Evolutionary conservation across 805 yeast genomes (phyloP), one percentile per base, ranked within the genome.

Genomic region (Yarrowia sp.): DNA sequence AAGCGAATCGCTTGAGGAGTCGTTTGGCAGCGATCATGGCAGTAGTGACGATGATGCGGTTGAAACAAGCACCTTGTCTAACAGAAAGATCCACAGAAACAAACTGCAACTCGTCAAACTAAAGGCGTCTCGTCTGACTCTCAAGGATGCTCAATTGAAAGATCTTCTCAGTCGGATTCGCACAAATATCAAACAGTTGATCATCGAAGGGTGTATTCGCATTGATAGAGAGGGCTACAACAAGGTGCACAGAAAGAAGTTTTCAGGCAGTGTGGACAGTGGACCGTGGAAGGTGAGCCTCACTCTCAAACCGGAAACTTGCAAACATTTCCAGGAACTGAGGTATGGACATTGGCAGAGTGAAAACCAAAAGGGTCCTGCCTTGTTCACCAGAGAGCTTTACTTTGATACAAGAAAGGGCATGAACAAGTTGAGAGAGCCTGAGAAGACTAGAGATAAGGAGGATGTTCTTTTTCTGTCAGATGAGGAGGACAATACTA

Each of bases 31-130:
- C 45, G 56, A 61, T 4, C 63, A 56, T 15, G 50, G 32, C 49
- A 58, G 64, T 11, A 46, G 48, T 9, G 56, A 63, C 26, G 56
- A 48, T 7, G 67, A 63, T 2, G 43, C 67, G 8, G 56, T 63
- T 15, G 65, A 59, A 45, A 59, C 65, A 2, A 59, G 52, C n/a
- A 59, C 65, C 16, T 11, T 59, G 12, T 26, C 65, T 16, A 59
- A 59, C 43, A 32, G 52, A 14, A 45, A 32, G 14, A 41, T 59
- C 8, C 46, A 63, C 40, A 38, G 48, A n/a, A 63, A 38, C 45
- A 63, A 63, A 19, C 43, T 65, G 52, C 59, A 35, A 15, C 61
- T 65, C n/a, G 68, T 65, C 43, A 52, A 53, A 36, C 19, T 36
- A 16, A 52, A 52, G 63, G 61, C 68, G 2, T 26, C 43, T 0